Conservation (phyloP, 768 basidiomycete species). For the Tulasnella sp. region DNA sequence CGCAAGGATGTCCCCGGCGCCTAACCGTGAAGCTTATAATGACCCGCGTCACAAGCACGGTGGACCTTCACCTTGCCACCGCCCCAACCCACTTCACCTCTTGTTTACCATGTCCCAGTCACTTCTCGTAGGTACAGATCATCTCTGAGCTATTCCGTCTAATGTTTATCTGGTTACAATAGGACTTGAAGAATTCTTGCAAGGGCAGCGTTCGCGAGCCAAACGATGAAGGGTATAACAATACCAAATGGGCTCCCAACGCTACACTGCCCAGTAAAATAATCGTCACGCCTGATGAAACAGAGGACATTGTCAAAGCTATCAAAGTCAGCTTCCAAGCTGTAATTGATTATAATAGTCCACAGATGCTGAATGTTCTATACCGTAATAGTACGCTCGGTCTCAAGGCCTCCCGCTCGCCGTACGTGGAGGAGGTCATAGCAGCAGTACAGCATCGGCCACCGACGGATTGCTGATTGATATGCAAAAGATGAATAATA, state of each 20-base stretch:
- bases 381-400: constrained; percentile 8
- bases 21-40: too few species aligned
- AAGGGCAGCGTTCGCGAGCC: background rate
- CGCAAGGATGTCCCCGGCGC: too few species aligned
- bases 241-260: constrained; percentile 8
- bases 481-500: constrained; percentile 16
- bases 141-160: too few species aligned
- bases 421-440: background rate
- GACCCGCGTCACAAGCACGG: too few species aligned
- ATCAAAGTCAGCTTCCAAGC: background rate
- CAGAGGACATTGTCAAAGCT: background rate
- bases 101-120: too few species aligned
- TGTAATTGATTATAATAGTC: background rate
- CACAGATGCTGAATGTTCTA: background rate
- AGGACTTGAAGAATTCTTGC: background rate
- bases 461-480: constrained; percentile 7
- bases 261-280: background rate
- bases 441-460: background rate
- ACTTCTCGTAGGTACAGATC: too few species aligned
- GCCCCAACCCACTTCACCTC: too few species aligned
- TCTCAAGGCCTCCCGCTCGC: background rate
- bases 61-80: too few species aligned
- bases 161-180: background rate
- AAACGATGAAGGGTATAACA: background rate
- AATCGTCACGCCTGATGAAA: background rate